These are phyloP conservation scores for Triangularia setosa DNA, from an alignment of 2,329 filamentous ascomycete genomes.

Conservation along the genomic window DNA sequence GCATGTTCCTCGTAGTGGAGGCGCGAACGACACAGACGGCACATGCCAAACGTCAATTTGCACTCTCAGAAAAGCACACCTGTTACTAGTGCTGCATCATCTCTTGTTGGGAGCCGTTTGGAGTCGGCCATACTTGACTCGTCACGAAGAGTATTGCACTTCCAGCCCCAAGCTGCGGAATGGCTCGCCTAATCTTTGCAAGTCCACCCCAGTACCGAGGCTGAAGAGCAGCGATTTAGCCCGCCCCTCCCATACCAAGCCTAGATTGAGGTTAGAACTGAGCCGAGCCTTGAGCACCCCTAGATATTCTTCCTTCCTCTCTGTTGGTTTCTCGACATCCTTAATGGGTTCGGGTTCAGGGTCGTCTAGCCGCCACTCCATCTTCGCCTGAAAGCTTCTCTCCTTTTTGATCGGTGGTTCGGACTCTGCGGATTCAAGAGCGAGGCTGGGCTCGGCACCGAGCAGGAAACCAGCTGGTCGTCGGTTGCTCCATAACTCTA, in stretches of 20 bases:
- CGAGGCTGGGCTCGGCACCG: constrained; percentile 31
- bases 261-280: constrained; percentile 82
- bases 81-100: too few relatives aligned
- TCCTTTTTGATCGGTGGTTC: constrained; percentile 28
- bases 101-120: too few relatives aligned
- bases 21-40: too few relatives aligned
- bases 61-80: too few relatives aligned
- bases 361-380: constrained; percentile 47
- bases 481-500: constrained; percentile 82
- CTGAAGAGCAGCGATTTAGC: constrained; percentile 92
- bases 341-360: constrained; percentile 20
- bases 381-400: constrained; percentile 46
- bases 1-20: too few relatives aligned
- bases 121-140: neutral
- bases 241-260: constrained; percentile 86
- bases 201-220: constrained; percentile 79
- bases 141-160: constrained; percentile 73
- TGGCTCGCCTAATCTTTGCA: constrained; percentile 70
- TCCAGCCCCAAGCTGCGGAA: constrained; percentile 74
- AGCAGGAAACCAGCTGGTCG: constrained; percentile 36
- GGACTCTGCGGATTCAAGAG: constrained; percentile 14
- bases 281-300: constrained; percentile 87
- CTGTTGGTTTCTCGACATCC: constrained; percentile 3
- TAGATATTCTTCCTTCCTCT: constrained; percentile 58
- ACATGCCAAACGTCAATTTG: too few relatives aligned